Conservation (phyloP, 257 asterid species). For the Parsonsia alboflavescens region DNA sequence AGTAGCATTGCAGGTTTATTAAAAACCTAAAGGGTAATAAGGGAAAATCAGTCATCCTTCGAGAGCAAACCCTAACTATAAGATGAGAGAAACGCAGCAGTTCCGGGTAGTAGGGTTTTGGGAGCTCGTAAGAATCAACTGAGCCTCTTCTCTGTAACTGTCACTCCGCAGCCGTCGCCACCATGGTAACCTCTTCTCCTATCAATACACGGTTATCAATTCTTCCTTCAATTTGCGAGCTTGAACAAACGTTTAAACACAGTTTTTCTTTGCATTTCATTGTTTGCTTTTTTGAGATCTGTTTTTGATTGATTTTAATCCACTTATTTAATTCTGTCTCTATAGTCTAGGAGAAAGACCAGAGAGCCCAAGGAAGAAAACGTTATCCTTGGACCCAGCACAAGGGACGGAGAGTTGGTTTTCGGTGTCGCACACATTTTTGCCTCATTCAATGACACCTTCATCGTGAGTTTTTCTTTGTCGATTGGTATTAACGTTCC, state of each 20-base stretch:
- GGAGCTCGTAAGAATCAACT: neutral
- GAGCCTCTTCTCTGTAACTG: neutral
- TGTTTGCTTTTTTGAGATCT: neutral
- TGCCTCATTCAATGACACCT: constrained; percentile 90
- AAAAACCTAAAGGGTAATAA: neutral
- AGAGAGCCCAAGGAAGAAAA: constrained; percentile 90
- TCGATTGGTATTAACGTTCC: neutral
- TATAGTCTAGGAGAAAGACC: constrained; percentile 68
- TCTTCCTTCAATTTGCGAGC: neutral
- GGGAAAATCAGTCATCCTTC: neutral
- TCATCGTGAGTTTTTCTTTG: constrained; percentile 46
- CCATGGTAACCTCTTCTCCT: constrained; percentile 14
- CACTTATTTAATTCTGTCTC: neutral
- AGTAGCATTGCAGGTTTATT: neutral
- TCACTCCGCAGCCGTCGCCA: neutral
- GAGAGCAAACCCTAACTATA: constrained; percentile 21
- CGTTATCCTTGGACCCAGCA: constrained; percentile 78
- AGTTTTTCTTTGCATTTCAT: neutral
- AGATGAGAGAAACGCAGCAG: neutral
- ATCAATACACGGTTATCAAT: neutral
- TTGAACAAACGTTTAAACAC: neutral
- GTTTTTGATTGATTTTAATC: neutral
- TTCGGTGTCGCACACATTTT: constrained; percentile 93
- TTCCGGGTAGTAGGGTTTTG: constrained; percentile 10
- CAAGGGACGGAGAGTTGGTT: constrained; percentile 70